A percentile compares a stretch with the other conserved stretches of the same genome.
Conservation (phyloP, 352 stramenopile genomes). For the Paralagenidium karlingii region DNA sequence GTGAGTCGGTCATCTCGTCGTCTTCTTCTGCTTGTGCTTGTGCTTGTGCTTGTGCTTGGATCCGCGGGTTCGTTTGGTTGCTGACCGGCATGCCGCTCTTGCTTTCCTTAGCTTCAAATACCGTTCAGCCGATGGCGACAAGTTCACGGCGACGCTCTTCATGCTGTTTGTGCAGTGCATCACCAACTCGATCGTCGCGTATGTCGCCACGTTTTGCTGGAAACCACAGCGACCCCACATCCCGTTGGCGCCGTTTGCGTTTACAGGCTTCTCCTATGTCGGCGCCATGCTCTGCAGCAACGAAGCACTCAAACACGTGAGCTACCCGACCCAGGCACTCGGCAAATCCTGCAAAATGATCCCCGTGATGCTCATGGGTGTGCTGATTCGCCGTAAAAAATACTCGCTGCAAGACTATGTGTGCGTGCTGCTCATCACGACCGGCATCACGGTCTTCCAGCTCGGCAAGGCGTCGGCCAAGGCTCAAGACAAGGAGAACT, state of each 20-base stretch:
- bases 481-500: constrained; percentile 76
- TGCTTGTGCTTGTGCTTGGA: background rate
- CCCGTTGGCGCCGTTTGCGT: constrained; percentile 71
- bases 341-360: constrained; percentile 99
- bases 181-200: constrained; percentile 81
- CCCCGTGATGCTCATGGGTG: constrained; percentile 92
- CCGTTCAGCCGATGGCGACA: constrained; percentile 57
- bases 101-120: too few species aligned
- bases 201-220: constrained; percentile 77
- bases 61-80: background rate
- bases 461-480: constrained; percentile 71
- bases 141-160: constrained; percentile 87
- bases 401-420: constrained; percentile 85
- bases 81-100: too few species aligned
- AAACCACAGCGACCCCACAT: constrained; percentile 51
- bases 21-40: background rate
- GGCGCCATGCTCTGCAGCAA: constrained; percentile 88
- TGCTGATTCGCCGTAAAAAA: constrained; percentile 86
- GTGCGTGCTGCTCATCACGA: constrained; percentile 84
- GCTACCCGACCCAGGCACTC: constrained; percentile 96
- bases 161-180: constrained; percentile 89
- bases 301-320: constrained; percentile 90
- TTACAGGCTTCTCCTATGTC: constrained; percentile 82
- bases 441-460: constrained; percentile 85
- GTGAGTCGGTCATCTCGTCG: constrained; percentile 15